Base-by-base conservation (phyloP, 1,139 yeast species). In the Pichia sorboxylosa region DNA sequence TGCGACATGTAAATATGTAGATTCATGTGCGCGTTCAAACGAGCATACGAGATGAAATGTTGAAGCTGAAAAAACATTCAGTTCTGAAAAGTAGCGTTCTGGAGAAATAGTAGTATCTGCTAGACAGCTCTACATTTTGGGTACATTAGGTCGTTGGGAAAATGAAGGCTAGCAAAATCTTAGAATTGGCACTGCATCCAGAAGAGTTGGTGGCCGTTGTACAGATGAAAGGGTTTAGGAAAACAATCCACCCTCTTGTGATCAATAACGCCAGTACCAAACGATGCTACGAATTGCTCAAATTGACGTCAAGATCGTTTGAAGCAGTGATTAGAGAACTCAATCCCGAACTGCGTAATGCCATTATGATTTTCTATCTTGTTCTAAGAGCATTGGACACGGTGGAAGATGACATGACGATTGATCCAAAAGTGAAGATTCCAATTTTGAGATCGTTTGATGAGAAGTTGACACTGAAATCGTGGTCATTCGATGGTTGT, bases 321-420 rank as follows among this genome's bases (percentile, higher is more conserved):
- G 87, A 82, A 13, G 82, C 94, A 0, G 99, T 90, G 23, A 90
- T 90, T 48, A 69, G 71, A 62, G 96, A 90, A 55, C 67, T 90
- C 40, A 82, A 84, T 52, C 96, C 97, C 1, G 95, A 85, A 49
- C 62, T 92, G 44, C 71, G 94, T 43, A 76, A 76, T 45, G 82
- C 80, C 0, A 69, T 83, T 33, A 76, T 75, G 85, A 42, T 90
- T 6, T 90, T 92, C 57, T 90, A 90, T 57, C 59, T 90, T 40
- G 69, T 85, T 19, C 63, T 90, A 45, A 69, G 99, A 41, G 98
- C 94, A 0, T 69, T 92, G 48, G 99, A 92, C 53, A 92, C 99
- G 2, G 69, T 92, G 37, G 99, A 92, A 56, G 99, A 92, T 57
- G 99, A 92, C 52, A 90, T 87, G 93, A 69, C 90, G 8, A 59